These are phyloP conservation scores for Asterophora lycoperdoides DNA, from an alignment of 768 basidiomycete species.

Conservation along the genomic window DNA sequence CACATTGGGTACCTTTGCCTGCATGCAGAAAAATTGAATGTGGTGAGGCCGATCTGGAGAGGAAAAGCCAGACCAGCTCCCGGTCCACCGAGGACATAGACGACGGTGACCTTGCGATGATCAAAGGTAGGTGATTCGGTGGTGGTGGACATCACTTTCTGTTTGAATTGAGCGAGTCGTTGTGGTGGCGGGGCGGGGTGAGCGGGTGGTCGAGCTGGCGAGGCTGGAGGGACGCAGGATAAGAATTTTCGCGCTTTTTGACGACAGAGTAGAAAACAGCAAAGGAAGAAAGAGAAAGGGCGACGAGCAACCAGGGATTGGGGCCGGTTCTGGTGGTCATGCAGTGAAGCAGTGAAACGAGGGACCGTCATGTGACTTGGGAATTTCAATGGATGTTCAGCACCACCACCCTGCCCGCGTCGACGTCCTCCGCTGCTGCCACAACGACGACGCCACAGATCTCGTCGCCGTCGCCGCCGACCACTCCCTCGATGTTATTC, in stretches of 20 bases:
- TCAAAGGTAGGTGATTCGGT: constrained; percentile 53
- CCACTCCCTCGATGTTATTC: constrained; percentile 66
- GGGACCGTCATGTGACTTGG: constrained; percentile 9
- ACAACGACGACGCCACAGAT: constrained; percentile 60
- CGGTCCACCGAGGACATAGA: constrained; percentile 96
- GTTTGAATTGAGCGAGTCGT: no score
- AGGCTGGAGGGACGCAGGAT: constrained; percentile 59
- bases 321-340: constrained; percentile 38
- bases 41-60: no score
- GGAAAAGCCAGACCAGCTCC: constrained; percentile 65
- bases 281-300: constrained; percentile 52
- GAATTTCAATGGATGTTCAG: constrained; percentile 55
- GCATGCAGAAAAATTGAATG: not conserved
- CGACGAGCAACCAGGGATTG: constrained; percentile 61
- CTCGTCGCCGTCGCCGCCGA: constrained; percentile 72
- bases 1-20: constrained; percentile 98
- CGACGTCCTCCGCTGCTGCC: constrained; percentile 58
- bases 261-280: constrained; percentile 53
- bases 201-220: constrained; percentile 63
- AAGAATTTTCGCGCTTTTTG: constrained; percentile 49
- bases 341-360: not conserved
- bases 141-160: constrained; percentile 40
- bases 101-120: constrained; percentile 69
- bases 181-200: constrained; percentile 58
- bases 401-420: constrained; percentile 59